Percentiles rank a stretch among this genome's conserved stretches.
Evolutionary conservation across 768 basidiomycete genomes (phyloP).

Genomic region (Dacryopinax spathularia): DNA sequence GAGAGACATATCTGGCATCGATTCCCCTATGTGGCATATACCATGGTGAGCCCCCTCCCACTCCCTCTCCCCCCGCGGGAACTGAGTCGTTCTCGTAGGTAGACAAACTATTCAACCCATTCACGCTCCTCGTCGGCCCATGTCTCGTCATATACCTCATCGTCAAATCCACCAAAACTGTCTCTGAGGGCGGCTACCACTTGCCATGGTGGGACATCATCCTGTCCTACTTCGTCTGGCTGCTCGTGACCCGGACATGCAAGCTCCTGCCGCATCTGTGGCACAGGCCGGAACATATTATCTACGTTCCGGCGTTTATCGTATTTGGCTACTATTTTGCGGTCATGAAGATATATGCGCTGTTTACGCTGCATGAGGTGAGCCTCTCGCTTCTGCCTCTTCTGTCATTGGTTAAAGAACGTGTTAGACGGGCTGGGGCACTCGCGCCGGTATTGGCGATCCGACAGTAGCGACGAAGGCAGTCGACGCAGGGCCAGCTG

Average conservation of each 20-base stretch:
- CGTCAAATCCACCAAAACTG: conserved; percentile 60
- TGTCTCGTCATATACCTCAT: conserved; percentile 60
- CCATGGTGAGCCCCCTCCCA: conserved; percentile 48
- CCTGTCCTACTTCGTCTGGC: conserved; percentile 28
- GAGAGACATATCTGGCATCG: conserved; percentile 76
- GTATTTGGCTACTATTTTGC: conserved; percentile 89
- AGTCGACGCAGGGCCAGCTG: conserved; percentile 20
- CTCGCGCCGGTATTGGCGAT: conserved; percentile 86
- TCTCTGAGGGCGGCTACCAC: conserved; percentile 60
- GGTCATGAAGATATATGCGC: conserved; percentile 85
- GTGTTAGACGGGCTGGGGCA: conserved; percentile 78
- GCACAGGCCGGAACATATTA: conserved; percentile 57
- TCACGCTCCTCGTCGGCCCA: conserved; percentile 76
- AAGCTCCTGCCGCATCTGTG: conserved; percentile 75
- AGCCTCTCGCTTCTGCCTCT: conserved; percentile 13
- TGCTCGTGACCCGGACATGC: conserved; percentile 28
- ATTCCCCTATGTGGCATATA: conserved; percentile 71
- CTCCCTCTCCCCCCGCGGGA: neutral
- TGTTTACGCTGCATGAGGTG: conserved; percentile 80
- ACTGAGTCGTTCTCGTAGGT: conserved; percentile 35
- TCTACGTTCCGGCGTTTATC: conserved; percentile 77
- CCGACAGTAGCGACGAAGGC: conserved; percentile 62
- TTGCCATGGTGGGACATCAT: conserved; percentile 55
- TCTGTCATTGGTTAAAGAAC: neutral
- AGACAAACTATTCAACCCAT: conserved; percentile 72